Evolutionary conservation across 805 yeast species (phyloP), one percentile per base, ranked within the genome.

Genomic region (Saturnispora bothae): DNA sequence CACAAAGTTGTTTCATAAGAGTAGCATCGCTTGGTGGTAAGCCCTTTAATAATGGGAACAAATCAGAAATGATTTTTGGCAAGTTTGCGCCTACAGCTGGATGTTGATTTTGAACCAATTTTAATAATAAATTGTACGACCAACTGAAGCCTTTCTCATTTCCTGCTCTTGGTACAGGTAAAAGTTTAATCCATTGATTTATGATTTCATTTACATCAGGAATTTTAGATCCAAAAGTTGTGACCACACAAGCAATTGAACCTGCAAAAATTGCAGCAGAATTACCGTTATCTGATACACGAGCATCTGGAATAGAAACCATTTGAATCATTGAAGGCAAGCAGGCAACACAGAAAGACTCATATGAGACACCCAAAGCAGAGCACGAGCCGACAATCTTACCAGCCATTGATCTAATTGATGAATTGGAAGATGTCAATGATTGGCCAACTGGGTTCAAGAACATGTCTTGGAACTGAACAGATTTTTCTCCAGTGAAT

Each of bases 181-280:
- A 71, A 9, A 84, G 69, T 44, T 70, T 69, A 38, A 92, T 64
- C 97, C 97, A 92, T 43, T 71, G 79, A 22, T 67, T 70, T 34
- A 83, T 63, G 19, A 83, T 71, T 19, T 70, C 65, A 45, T 80
- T 74, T 41, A 76, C 60, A 52, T 77, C 73, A 22, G 86, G 78
- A 35, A 83, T 65, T 33, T 49, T 45, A 4, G 68, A 50, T n/a
- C 79, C 77, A 49, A 68, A 77, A 13, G 74, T 60, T 44, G 78
- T 82, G 43, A 88, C 67, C 8, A 89, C 73, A 56, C 84, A 84
- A 26, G 96, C 89, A 46, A 92, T 78, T 1, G 96, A 75, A 4
- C 83, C 72, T 42, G 79, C 67, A 10, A 85, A 79, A 52, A 81
- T 82, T 58, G 92, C 98, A 2, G 96, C 86, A 4, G 96, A 94